A percentile compares a stretch with the other conserved stretches of the same genome.
These are phyloP conservation scores for Vaccinium corymbosum DNA, from an alignment of 148 eudicot species.

Conservation along the genomic window DNA sequence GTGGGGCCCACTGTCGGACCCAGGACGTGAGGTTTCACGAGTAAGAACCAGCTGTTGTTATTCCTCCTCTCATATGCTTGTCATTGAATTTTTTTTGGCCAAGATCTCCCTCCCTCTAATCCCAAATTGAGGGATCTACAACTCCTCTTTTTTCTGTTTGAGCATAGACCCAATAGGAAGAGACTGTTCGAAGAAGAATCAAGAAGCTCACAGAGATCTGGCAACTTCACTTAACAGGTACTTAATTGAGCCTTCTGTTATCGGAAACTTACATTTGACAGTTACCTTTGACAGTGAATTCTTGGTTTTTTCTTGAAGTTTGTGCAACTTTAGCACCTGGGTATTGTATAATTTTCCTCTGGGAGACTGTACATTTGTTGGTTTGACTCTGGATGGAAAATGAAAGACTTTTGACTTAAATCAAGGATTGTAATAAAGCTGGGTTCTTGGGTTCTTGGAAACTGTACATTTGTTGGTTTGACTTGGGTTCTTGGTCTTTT, in stretches of 20 bases:
- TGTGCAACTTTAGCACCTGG: constrained; percentile 18
- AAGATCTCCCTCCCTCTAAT: constrained; percentile 20
- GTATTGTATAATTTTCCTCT: constrained; percentile 2
- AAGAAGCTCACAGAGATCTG: constrained; percentile 20
- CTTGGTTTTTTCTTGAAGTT: constrained; percentile 18
- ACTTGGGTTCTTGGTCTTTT: background rate
- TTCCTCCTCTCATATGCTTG: background rate
- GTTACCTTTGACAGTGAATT: constrained; percentile 7
- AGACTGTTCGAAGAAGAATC: background rate
- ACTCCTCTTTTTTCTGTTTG: constrained; percentile 6
- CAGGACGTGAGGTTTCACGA: constrained; percentile 9
- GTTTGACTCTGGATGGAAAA: constrained; percentile 16
- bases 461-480: background rate
- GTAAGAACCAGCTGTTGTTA: constrained; percentile 19
- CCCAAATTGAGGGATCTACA: background rate
- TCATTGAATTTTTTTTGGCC: constrained; percentile 20
- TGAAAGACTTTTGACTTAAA: background rate
- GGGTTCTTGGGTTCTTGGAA: background rate
- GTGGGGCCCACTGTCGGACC: constrained; percentile 10
- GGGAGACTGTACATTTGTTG: background rate
- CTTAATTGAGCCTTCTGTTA: background rate
- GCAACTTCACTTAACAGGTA: constrained; percentile 26
- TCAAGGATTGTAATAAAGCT: background rate
- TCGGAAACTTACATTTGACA: constrained; percentile 10
- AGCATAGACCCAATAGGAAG: background rate